Percentiles rank a stretch among this genome's conserved stretches.
Evolutionary conservation across 2,329 filamentous ascomycete genomes (phyloP).

Genomic region (Pseudogymnoascus sp.): DNA sequence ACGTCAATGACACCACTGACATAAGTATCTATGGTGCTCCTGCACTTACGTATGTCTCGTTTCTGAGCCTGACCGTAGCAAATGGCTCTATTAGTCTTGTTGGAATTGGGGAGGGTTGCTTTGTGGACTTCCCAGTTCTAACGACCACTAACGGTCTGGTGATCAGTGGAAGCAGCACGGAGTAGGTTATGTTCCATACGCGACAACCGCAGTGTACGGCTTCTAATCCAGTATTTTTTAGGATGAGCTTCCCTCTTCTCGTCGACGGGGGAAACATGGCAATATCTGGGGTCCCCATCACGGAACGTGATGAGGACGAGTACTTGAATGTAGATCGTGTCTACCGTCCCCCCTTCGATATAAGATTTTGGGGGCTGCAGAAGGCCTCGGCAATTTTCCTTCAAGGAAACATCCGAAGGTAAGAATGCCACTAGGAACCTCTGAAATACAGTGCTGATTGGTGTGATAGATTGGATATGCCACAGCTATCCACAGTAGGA

Average conservation of each 20-base stretch:
- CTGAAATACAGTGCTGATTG: neutral
- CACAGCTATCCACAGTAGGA: neutral
- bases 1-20: neutral
- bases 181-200: neutral
- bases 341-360: neutral
- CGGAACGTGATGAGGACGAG: neutral
- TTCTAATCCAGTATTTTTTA: neutral
- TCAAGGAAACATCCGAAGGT: neutral
- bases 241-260: neutral
- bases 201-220: neutral
- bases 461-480: neutral
- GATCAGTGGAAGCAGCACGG: neutral
- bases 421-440: neutral
- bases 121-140: neutral
- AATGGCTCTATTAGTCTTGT: neutral
- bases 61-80: neutral
- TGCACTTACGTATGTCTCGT: neutral
- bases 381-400: neutral
- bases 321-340: neutral
- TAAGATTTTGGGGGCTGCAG: neutral
- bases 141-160: neutral
- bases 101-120: neutral
- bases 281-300: neutral
- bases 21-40: neutral
- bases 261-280: neutral